Base-by-base conservation (phyloP, 306 rosid genomes). In the Corylus americana region DNA sequence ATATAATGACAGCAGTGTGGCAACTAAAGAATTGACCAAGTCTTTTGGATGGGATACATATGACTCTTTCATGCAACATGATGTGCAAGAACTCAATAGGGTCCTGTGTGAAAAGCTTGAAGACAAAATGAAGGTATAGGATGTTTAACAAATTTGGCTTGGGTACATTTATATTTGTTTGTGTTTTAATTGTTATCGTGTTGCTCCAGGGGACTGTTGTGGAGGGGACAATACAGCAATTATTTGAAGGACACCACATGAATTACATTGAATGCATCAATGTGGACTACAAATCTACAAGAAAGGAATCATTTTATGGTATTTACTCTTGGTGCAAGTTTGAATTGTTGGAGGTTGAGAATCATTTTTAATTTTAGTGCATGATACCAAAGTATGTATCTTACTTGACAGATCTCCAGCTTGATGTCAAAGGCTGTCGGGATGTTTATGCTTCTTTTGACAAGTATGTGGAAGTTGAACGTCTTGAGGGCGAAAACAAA, bases 221-320 rank as follows among this genome's bases (percentile, higher is more conserved):
- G 64, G 98, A 94, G 90, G 97, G 98, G 69, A 92, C 98, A 71
- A 92, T 94, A 83, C 97, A 94, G 12, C 84, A 92, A 81, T 85
- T 94, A 80, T 94, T 94, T 86, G 98, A 94, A 86, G 98, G 98
- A 58, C 98, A 92, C 83, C 97, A 92, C 81, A 94, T 94, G 98
- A 94, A 91, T 84, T 94, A 92, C 86, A 91, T 94, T 67, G 97
- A 92, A 79, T 94, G 98, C 87, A 91, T 94, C 66, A 88, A 89
- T 80, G 97, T 92, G 87, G 93, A 92, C 84, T 92, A 89, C 76
- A 92, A 91, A 84, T 94, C 98, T 22, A 92, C 97, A 48, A 88
- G 97, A 87, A 94, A 92, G 81, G 97, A 94, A 76, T 94, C 98
- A 81, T 94, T 94, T 85, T 92, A 94, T 85, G 98, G 97, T 94